A percentile compares a stretch with the other conserved stretches of the same genome.
These are phyloP conservation scores for Penicillium hordei DNA, from an alignment of 2,329 filamentous ascomycete genomes.

Conservation along the genomic window DNA sequence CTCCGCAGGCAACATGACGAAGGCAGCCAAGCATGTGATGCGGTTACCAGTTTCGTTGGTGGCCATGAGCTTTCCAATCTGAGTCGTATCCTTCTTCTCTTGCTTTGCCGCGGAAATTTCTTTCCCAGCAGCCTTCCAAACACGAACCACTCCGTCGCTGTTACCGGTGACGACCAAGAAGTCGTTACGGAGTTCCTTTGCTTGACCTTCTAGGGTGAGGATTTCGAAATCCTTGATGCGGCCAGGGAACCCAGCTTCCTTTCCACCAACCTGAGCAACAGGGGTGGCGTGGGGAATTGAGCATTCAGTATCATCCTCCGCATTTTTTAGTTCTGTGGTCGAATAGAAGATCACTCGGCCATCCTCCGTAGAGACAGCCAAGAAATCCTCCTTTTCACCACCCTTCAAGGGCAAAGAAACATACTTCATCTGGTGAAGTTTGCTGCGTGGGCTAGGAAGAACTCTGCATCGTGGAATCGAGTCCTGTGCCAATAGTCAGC, in stretches of 20 bases:
- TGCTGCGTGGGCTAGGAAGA: conserved; percentile 66
- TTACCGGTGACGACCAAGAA: conserved; percentile 69
- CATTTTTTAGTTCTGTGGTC: conserved; percentile 51
- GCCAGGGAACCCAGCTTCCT: conserved; percentile 62
- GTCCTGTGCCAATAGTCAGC: conserved; percentile 50
- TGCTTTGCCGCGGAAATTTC: conserved; percentile 27
- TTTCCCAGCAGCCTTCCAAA: conserved; percentile 63
- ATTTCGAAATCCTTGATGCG: conserved; percentile 89
- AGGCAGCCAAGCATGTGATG: conserved; percentile 84
- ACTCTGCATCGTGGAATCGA: conserved; percentile 76
- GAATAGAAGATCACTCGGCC: conserved; percentile 82
- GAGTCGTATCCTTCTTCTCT: conserved; percentile 27
- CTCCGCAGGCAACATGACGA: conserved; percentile 70
- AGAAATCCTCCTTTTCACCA: conserved; percentile 50
- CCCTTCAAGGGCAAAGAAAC: conserved; percentile 52
- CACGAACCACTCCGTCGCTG: conserved; percentile 80
- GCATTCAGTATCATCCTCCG: conserved; percentile 49
- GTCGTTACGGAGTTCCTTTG: conserved; percentile 32
- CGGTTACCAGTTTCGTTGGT: conserved; percentile 82
- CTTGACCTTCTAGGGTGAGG: conserved; percentile 47
- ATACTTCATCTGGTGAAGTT: conserved; percentile 81
- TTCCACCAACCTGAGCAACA: conserved; percentile 76
- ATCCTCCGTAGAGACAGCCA: conserved; percentile 86
- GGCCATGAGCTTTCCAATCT: conserved; percentile 68
- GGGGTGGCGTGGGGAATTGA: conserved; percentile 60